Evolutionary conservation across 139 green algal species (phyloP).

Genomic region (Chlamydomonas incerta): DNA sequence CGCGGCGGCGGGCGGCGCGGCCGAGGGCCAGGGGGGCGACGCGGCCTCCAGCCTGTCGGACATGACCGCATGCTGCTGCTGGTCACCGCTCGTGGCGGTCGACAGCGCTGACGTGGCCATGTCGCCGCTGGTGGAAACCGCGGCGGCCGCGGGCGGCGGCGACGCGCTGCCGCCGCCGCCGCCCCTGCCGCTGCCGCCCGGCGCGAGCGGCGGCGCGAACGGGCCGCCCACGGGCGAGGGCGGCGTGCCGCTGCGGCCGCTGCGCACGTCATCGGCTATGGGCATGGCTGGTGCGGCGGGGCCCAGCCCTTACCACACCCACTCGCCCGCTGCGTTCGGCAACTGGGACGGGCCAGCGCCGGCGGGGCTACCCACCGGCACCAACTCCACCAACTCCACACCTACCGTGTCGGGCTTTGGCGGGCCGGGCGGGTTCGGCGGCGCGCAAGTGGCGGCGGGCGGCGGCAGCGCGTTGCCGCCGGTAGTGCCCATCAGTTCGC

Average conservation of each 20-base stretch:
- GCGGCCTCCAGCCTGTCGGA: too few relatives aligned
- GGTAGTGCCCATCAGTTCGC: constrained; percentile 24
- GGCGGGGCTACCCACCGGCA: neutral
- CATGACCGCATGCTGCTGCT: neutral
- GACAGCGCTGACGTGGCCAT: neutral
- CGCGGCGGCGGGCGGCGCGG: too few relatives aligned
- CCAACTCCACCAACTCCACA: neutral
- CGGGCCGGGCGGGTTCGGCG: neutral
- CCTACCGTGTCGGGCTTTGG: constrained; percentile 17
- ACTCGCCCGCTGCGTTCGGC: constrained; percentile 3
- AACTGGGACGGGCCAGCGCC: neutral
- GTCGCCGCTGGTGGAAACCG: constrained; percentile 23
- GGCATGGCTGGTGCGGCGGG: neutral
- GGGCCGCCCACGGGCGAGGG: neutral
- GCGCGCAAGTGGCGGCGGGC: neutral
- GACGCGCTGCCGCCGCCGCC: neutral
- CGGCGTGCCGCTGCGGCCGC: constrained; percentile 7
- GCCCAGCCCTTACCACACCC: constrained; percentile 28
- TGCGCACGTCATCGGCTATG: neutral
- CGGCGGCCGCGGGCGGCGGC: neutral
- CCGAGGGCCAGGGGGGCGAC: too few relatives aligned
- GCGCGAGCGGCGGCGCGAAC: too few relatives aligned
- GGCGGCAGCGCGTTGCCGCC: constrained; percentile 2
- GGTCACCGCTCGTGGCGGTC: neutral
- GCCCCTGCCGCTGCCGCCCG: neutral